Percentiles rank a stretch among this genome's conserved stretches.
Conservation (phyloP, 1,284 basidiomycete species). For the Cryptococcus deneoformans region DNA sequence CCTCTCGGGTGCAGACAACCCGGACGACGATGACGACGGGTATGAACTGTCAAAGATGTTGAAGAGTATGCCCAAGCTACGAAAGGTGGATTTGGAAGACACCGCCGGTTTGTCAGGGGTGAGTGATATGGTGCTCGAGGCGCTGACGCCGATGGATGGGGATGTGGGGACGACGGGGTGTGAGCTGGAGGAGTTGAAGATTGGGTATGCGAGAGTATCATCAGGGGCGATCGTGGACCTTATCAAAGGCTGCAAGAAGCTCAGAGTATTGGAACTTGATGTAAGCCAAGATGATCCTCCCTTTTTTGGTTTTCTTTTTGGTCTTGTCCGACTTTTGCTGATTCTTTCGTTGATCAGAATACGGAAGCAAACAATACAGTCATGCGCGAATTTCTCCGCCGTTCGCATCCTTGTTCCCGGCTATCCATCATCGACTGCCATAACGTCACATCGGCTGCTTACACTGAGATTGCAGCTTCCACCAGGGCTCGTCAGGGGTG, state of each 20-base stretch:
- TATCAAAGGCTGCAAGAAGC: constrained; percentile 60
- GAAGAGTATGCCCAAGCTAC: constrained; percentile 65
- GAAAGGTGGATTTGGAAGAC: constrained; percentile 79
- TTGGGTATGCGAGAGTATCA: constrained; percentile 68
- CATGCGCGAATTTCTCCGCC: constrained; percentile 66
- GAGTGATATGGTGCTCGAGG: constrained; percentile 65
- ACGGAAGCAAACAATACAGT: constrained; percentile 65
- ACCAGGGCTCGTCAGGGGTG: constrained; percentile 70
- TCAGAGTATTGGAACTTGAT: constrained; percentile 70
- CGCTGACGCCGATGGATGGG: constrained; percentile 54
- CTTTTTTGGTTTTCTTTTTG: background rate
- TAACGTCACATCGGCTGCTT: constrained; percentile 59
- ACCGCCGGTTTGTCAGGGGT: constrained; percentile 57
- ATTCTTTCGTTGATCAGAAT: constrained; percentile 45
- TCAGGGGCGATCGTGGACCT: constrained; percentile 64
- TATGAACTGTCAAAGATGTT: constrained; percentile 58
- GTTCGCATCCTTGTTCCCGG: constrained; percentile 41
- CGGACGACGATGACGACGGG: background rate
- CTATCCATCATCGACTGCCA: constrained; percentile 74
- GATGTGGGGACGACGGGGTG: constrained; percentile 54
- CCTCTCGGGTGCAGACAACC: constrained; percentile 45
- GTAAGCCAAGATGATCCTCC: constrained; percentile 25
- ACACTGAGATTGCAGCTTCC: constrained; percentile 53
- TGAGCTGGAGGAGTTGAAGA: constrained; percentile 65
- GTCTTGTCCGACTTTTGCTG: background rate